Evolutionary conservation across 768 basidiomycete species (phyloP), one percentile per base, ranked within the genome.

Genomic region (Piloderma croceum): DNA sequence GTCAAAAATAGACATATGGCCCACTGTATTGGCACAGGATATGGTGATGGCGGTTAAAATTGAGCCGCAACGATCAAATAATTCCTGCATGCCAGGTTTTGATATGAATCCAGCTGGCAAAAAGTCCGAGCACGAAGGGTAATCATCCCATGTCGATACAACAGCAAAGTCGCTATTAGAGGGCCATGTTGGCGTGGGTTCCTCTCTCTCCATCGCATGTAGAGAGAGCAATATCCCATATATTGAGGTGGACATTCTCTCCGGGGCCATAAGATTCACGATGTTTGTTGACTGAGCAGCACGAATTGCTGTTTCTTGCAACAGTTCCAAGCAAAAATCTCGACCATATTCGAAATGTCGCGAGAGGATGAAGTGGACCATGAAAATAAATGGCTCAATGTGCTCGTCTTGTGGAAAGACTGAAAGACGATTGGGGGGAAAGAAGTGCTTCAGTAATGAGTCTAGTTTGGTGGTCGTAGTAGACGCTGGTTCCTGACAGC

Each of bases 261-360:
- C 92, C 1, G 83, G 79, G 5, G 83, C 76, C 15, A 81, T 60
- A 13, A 68, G 52, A 36, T 52, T 62, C 12, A 65, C 53, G 9
- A 74, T 62, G 31, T 58, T 73, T 12, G 45, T 46, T 7, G 63
- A 64, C 2, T 66, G 58, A 13, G 65, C 49, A 5, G 63, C 56
- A 32, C 51, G 67, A 45, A 81, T 63, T 2, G 67, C 53, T 1
- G 74, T 66, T 56, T 90, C 86, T 58, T 89, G 86, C 39, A 94
- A 69, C 22, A 91, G 73, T 4, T 90, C 84, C 45, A 91, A 52
- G 53, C 86, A 82, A 21, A 92, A 62, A 34, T 93, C 90, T 53
- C 77, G 71, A 6, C 91, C 92, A 46, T 82, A 85, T 21, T 94
- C 90, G 41, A 87, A 77, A 59, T 93, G 79, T 15, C 88, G 83